Percentiles rank a stretch among this genome's conserved stretches.
Conservation (phyloP, 495 filamentous ascomycete genomes). For the Tuber indicum region DNA sequence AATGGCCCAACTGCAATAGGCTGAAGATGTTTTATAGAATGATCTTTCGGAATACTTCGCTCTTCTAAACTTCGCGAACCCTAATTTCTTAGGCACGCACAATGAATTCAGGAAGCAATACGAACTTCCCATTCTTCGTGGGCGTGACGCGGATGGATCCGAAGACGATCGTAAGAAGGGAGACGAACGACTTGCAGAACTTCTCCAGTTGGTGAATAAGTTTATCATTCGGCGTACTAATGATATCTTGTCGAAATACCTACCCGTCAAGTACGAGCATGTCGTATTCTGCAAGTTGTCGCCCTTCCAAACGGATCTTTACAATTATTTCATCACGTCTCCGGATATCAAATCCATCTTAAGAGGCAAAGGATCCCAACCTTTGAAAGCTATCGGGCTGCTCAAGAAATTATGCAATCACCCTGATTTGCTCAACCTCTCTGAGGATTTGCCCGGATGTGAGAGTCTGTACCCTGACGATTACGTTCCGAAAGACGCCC, state of each 20-base stretch:
- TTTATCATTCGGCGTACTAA: slow-evolving; percentile 99
- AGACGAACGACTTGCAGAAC: slow-evolving; percentile 73
- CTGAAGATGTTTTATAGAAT: slow-evolving; percentile 47
- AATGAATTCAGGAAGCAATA: slow-evolving; percentile 92
- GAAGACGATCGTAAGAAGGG: slow-evolving; percentile 77
- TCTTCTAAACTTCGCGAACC: slow-evolving; percentile 94
- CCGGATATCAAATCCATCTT: slow-evolving; percentile 90
- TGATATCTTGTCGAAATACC: slow-evolving; percentile 95
- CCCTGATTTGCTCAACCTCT: slow-evolving; percentile 81
- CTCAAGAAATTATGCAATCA: slow-evolving; percentile 99
- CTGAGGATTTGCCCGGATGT: slow-evolving; percentile 78
- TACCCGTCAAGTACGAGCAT: slow-evolving; percentile 98
- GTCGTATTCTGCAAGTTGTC: slow-evolving; percentile 99
- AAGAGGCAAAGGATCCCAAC: slow-evolving; percentile 90
- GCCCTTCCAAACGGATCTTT: slow-evolving; percentile 84
- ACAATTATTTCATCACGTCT: slow-evolving; percentile 93
- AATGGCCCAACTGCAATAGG: neutral
- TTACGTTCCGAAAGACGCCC: slow-evolving; percentile 76
- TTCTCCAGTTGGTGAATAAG: slow-evolving; percentile 84
- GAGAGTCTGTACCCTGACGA: slow-evolving; percentile 80
- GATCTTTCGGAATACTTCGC: slow-evolving; percentile 97
- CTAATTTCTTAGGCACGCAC: slow-evolving; percentile 78
- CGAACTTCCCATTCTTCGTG: slow-evolving; percentile 85
- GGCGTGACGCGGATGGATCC: slow-evolving; percentile 82
- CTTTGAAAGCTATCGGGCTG: slow-evolving; percentile 89